Conservation (phyloP, 2,329 filamentous ascomycete species). For the Penicillium sp. region DNA sequence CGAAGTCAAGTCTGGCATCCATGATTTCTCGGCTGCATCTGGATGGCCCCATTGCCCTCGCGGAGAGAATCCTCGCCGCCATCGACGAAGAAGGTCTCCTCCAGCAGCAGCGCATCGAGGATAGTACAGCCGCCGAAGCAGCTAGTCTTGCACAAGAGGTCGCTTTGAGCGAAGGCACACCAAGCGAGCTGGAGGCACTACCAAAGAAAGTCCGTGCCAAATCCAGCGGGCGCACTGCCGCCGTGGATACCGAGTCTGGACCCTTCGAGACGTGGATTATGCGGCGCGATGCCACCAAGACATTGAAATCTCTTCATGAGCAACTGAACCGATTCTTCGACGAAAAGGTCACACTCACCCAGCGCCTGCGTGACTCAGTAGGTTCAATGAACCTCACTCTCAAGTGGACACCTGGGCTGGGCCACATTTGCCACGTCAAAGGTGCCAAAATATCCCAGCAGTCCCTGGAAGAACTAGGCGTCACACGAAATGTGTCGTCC, state of each 20-base stretch:
- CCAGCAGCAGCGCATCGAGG: constrained; percentile 74
- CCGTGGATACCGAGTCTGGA: constrained; percentile 39
- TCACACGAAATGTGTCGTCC: constrained; percentile 66
- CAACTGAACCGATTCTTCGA: constrained; percentile 62
- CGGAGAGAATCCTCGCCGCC: constrained; percentile 69
- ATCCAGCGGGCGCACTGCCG: constrained; percentile 27
- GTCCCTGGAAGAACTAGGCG: constrained; percentile 44
- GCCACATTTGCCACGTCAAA: constrained; percentile 88
- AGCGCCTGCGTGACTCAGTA: constrained; percentile 63
- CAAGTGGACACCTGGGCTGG: constrained; percentile 82
- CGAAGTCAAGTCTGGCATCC: constrained; percentile 25
- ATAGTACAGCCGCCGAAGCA: constrained; percentile 70
- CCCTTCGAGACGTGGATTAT: constrained; percentile 63
- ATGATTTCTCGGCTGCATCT: constrained; percentile 50
- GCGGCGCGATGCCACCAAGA: constrained; percentile 65
- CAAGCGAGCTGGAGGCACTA: constrained; percentile 57
- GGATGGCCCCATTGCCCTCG: constrained; percentile 66
- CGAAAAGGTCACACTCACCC: constrained; percentile 63
- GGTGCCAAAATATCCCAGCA: constrained; percentile 66
- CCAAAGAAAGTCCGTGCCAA: constrained; percentile 52
- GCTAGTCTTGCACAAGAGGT: constrained; percentile 73
- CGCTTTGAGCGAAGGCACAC: constrained; percentile 64
- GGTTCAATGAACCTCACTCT: constrained; percentile 68
- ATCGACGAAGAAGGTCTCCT: constrained; percentile 93
- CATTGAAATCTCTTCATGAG: constrained; percentile 67